Conservation (phyloP, 1,284 basidiomycete genomes). For the Cutaneotrichosporon sp. region DNA sequence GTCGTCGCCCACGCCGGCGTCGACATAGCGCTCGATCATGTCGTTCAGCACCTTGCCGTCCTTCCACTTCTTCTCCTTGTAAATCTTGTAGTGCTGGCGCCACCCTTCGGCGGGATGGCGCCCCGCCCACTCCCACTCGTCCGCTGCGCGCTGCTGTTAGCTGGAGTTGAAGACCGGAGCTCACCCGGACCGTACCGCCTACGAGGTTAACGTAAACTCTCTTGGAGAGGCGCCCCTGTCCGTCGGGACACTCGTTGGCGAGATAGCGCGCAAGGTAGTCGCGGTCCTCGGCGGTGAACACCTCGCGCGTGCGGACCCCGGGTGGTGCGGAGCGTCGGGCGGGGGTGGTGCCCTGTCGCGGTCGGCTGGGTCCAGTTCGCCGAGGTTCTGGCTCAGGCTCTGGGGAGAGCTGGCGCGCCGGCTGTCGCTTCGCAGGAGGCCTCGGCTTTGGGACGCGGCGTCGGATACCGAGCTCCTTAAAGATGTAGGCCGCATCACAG, state of each 20-base stretch:
- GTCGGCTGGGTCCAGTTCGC: not conserved
- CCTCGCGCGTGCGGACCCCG: not conserved
- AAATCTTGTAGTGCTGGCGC: slow-evolving; percentile 9
- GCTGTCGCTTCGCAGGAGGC: no score
- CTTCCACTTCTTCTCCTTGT: not conserved
- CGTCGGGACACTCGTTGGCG: slow-evolving; percentile 14
- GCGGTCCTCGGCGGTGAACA: slow-evolving; percentile 23
- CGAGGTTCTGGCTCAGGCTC: no score
- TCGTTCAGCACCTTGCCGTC: slow-evolving; percentile 9
- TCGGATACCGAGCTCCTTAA: not conserved
- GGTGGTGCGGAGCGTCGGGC: not conserved
- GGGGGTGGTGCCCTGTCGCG: not conserved
- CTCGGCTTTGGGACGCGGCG: not conserved
- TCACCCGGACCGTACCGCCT: not conserved
- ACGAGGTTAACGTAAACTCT: slow-evolving; percentile 1
- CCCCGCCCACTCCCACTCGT: not conserved
- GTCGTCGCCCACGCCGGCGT: not conserved
- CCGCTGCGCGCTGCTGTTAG: not conserved
- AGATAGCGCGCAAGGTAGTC: slow-evolving; percentile 28
- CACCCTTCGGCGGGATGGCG: slow-evolving; percentile 2
- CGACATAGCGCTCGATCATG: slow-evolving; percentile 3
- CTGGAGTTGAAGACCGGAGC: not conserved
- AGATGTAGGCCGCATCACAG: not conserved
- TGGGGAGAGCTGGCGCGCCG: no score
- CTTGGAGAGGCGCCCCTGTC: slow-evolving; percentile 6